phyloP scores from a whole-genome alignment of 352 stramenopile genomes.

The Globisporangium echinulatum region DNA sequence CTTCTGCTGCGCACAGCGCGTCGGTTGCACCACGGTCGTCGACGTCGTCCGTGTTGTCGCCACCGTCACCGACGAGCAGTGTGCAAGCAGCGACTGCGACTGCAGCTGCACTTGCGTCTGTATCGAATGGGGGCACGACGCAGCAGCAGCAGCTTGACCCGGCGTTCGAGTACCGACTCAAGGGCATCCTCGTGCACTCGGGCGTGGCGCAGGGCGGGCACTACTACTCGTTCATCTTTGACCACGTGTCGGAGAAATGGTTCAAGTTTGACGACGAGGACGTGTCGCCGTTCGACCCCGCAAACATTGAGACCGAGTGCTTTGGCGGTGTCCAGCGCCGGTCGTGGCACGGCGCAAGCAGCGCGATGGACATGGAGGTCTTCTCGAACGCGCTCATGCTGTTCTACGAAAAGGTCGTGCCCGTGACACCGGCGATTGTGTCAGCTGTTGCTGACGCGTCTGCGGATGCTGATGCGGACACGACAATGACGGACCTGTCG shows the following conservation, averaged over 20 bases:
- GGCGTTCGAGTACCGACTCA: conserved; percentile 96
- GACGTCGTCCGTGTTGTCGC: conserved; percentile 16
- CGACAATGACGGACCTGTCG: conserved; percentile 16
- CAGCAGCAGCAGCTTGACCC: conserved; percentile 42
- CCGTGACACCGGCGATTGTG: conserved; percentile 20
- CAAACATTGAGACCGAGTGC: conserved; percentile 95
- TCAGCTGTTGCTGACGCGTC: no score
- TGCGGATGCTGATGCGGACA: conserved; percentile 13
- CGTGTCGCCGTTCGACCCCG: conserved; percentile 95
- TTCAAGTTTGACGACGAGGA: conserved; percentile 99
- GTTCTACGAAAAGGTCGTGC: conserved; percentile 97
- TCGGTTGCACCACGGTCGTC: conserved; percentile 8
- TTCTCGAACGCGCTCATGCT: conserved; percentile 99
- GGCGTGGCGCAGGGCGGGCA: conserved; percentile 98
- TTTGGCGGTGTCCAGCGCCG: conserved; percentile 95
- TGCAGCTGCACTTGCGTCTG: not conserved
- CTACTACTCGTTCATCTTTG: conserved; percentile 96
- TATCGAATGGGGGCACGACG: not conserved
- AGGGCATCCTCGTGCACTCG: conserved; percentile 97
- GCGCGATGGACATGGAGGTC: conserved; percentile 96
- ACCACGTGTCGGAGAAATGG: conserved; percentile 92
- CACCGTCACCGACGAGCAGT: not conserved
- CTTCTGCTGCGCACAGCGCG: not conserved
- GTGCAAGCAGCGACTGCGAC: conserved; percentile 7
- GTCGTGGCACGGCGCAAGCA: conserved; percentile 92